These are phyloP conservation scores for Rhizopogon rudus DNA, from an alignment of 768 basidiomycete genomes.

Conservation along the genomic window DNA sequence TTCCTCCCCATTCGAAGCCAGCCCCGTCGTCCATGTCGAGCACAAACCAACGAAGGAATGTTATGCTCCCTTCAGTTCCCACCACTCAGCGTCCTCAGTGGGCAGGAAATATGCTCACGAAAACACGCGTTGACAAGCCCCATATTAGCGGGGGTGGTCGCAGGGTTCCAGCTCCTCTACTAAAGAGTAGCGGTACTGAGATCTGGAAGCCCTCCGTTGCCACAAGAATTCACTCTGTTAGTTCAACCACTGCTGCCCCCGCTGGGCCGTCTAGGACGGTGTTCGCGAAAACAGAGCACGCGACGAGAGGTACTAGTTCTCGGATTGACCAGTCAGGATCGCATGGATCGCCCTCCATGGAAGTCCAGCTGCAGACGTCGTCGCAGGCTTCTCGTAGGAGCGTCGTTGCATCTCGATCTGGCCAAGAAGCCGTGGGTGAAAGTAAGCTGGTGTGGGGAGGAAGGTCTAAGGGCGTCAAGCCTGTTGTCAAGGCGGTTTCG, in stretches of 20 bases:
- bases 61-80: not conserved
- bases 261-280: no score
- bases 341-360: no score
- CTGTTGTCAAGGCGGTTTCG: not conserved
- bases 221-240: no score
- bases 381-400: not conserved
- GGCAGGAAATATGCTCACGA: not conserved
- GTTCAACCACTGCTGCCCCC: no score
- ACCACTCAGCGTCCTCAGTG: slow-evolving; percentile 1
- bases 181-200: not conserved
- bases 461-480: not conserved
- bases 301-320: not conserved
- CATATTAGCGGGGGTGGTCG: not conserved
- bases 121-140: not conserved
- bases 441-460: slow-evolving; percentile 2
- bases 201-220: not conserved
- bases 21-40: no score
- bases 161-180: no score
- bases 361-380: not conserved
- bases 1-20: no score
- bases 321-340: not conserved
- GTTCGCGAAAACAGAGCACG: slow-evolving; percentile 8
- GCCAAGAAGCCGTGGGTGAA: not conserved
- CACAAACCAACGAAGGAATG: no score
- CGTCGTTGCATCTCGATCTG: not conserved